Conservation (phyloP, 1,139 yeast species). For the Fermentozyma sake region DNA sequence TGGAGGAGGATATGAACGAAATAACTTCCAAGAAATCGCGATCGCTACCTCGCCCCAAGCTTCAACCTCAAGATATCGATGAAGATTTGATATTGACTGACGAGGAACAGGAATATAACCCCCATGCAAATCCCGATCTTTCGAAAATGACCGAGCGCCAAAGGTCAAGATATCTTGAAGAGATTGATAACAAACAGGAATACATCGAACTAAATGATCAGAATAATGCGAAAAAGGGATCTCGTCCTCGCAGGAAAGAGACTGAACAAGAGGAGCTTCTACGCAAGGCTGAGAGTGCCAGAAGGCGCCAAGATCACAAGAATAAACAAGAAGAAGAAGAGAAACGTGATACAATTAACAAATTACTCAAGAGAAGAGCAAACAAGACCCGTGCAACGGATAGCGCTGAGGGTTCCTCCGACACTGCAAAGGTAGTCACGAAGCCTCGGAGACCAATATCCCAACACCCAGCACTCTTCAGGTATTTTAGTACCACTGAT, state of each 20-base stretch:
- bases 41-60: constrained; percentile 6
- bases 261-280: constrained; percentile 84
- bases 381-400: constrained; percentile 50
- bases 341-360: constrained; percentile 84
- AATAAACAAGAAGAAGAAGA: constrained; percentile 87
- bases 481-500: constrained; percentile 20
- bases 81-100: constrained; percentile 40
- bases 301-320: constrained; percentile 82
- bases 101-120: constrained; percentile 42
- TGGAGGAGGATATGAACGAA: constrained; percentile 12
- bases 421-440: constrained; percentile 13
- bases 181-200: constrained; percentile 11
- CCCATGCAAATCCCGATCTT: constrained; percentile 41
- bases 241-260: constrained; percentile 39
- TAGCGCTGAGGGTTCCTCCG: constrained; percentile 24
- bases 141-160: constrained; percentile 63
- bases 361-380: constrained; percentile 79
- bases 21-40: constrained; percentile 10
- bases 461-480: constrained; percentile 34
- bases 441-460: constrained; percentile 32
- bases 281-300: constrained; percentile 81
- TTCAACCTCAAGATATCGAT: constrained; percentile 21
- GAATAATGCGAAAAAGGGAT: constrained; percentile 22
- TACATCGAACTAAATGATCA: constrained; percentile 22
- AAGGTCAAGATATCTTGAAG: constrained; percentile 43